phyloP scores from a whole-genome alignment of 2,329 filamentous ascomycete genomes.

The Fusarium napiforme region DNA sequence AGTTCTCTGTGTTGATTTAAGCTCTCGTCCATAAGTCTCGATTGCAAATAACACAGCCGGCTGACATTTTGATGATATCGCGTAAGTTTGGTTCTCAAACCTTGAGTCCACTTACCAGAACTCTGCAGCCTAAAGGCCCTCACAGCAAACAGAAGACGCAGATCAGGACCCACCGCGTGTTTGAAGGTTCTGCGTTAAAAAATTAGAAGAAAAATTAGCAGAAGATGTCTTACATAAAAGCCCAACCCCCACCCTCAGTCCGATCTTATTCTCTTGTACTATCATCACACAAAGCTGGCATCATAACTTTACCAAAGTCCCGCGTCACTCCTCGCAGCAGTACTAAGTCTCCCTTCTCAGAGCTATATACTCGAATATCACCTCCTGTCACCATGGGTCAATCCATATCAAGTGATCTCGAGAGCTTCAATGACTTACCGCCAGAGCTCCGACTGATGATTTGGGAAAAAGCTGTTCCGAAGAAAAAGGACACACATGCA shows the following conservation, averaged over 20 bases:
- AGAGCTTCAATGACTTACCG: neutral
- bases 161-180: neutral
- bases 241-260: neutral
- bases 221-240: neutral
- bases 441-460: conserved; percentile 2
- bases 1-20: neutral
- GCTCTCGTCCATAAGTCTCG: neutral
- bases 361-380: neutral
- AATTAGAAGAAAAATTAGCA: neutral
- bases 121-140: neutral
- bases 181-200: neutral
- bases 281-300: neutral
- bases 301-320: neutral
- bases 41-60: neutral
- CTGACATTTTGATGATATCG: neutral
- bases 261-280: neutral
- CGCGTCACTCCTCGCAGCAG: no score
- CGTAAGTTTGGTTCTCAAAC: neutral
- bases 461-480: conserved; percentile 5
- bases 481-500: neutral
- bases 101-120: neutral
- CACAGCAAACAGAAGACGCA: no score
- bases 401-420: neutral
- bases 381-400: neutral
- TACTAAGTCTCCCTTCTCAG: accelerated